Evolutionary conservation across 306 rosid species (phyloP), one percentile per base, ranked within the genome.

Genomic region (Casuarina equisetifolia): DNA sequence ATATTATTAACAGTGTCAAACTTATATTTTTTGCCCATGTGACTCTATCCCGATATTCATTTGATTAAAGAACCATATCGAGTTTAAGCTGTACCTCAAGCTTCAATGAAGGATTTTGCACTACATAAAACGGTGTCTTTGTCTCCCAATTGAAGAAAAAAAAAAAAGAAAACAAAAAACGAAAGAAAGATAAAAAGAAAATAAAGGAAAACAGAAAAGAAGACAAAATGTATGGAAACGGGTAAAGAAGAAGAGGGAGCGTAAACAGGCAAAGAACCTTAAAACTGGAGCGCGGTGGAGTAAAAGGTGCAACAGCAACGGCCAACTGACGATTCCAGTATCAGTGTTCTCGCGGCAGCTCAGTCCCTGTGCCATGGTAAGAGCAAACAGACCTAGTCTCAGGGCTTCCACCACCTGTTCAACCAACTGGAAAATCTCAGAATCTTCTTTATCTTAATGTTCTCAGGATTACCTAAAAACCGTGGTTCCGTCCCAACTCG

Each of bases 391-490:
- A 52, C 15, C 3, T 52, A 45, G 68, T 25, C 44, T 61, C 57
- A 15, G 20, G 3, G 9, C 32, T 66, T 66, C 5, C 43, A 35
- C 6, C 71, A 16, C 50, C 8, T 12, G 4, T n/a, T 39, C 71
- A 16, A n/a, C 71, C 12, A 16, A 66, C 46, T 17, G n/a, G 12
- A 66, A 62, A 62, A 8, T 42, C 46, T 3, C 11, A 19, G 3
- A 8, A 42, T 4, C 1, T 3, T 40, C 40, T 13, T 16, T 38
- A 11, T 61, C 32, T 15, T 78, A 36, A 69, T 75, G 79, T 64
- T 49, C 70, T 39, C 89, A 95, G 97, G 99, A 95, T 85, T 95
- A 92, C 90, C 88, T 95, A 32, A 95, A 92, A 84, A 77, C 99
- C 50, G 97, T 90, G 45, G 93, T 90, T 19, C 99, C 99, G 84